Evolutionary conservation across 1,139 yeast genomes (phyloP).

Genomic region (Taphrina confusa): DNA sequence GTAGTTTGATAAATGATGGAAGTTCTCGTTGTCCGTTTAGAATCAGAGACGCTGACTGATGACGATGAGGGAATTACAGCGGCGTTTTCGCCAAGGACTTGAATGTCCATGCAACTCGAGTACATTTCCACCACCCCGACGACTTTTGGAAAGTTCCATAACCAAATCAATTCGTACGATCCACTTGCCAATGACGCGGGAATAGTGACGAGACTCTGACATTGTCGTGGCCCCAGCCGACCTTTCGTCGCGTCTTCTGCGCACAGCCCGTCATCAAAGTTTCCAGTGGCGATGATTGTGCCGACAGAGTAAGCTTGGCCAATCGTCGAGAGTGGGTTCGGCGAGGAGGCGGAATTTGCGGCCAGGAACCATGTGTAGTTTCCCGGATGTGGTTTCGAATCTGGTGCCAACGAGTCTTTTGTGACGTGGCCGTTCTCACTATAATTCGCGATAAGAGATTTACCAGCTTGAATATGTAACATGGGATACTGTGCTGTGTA

Average conservation of each 20-base stretch:
- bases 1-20: constrained; percentile 5
- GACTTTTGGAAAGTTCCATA: constrained; percentile 41
- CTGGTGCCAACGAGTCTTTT: constrained; percentile 39
- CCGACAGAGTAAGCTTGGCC: constrained; percentile 35
- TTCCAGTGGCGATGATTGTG: constrained; percentile 38
- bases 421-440: constrained; percentile 42
- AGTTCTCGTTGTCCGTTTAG: not conserved
- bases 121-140: constrained; percentile 39
- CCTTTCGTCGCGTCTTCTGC: constrained; percentile 39
- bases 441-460: constrained; percentile 38
- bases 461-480: constrained; percentile 39
- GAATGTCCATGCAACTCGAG: constrained; percentile 41
- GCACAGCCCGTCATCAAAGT: constrained; percentile 41
- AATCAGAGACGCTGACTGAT: not conserved
- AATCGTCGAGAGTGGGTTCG: constrained; percentile 35
- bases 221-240: constrained; percentile 37
- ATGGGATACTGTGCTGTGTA: constrained; percentile 41
- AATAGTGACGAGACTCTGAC: constrained; percentile 37
- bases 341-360: constrained; percentile 33
- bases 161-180: constrained; percentile 39
- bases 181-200: constrained; percentile 38
- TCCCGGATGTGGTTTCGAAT: constrained; percentile 41
- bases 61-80: not conserved
- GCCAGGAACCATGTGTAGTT: constrained; percentile 37
- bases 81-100: constrained; percentile 9